A percentile compares a stretch with the other conserved stretches of the same genome.
Evolutionary conservation across 805 yeast species (phyloP).

Genomic region (Wickerhamiella brachini): DNA sequence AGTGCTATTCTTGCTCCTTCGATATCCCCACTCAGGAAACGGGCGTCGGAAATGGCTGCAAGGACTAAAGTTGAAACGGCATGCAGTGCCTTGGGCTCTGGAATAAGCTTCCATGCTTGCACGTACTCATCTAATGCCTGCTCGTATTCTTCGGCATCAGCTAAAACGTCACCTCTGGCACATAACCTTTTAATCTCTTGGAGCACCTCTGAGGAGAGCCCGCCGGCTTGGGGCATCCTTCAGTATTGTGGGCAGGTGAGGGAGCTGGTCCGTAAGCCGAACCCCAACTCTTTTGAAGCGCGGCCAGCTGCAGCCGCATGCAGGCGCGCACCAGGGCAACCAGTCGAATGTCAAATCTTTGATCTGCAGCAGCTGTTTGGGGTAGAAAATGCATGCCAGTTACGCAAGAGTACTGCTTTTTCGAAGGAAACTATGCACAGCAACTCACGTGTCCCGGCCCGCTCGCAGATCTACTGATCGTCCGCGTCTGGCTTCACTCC

Average conservation of each 20-base stretch:
- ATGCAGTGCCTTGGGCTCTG: not conserved
- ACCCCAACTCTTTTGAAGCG: not conserved
- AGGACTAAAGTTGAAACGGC: not conserved
- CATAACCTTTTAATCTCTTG: not conserved
- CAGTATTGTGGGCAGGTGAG: not conserved
- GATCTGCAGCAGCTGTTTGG: not conserved
- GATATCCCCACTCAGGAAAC: not conserved
- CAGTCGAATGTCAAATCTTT: not conserved
- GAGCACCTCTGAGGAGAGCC: not conserved
- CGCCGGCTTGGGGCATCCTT: not conserved
- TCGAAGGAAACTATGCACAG: too few species aligned
- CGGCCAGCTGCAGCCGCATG: not conserved
- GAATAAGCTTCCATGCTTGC: not conserved
- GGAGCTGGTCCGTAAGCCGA: not conserved
- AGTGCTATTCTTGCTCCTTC: not conserved
- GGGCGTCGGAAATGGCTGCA: not conserved
- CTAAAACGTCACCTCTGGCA: not conserved
- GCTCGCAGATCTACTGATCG: not conserved
- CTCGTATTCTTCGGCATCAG: not conserved
- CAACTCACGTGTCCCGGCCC: too few species aligned
- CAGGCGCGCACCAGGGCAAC: not conserved
- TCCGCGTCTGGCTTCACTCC: too few species aligned
- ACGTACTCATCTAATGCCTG: not conserved
- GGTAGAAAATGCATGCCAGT: not conserved
- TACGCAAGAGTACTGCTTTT: too few species aligned